These are phyloP conservation scores for Phyllachora maydis DNA, from an alignment of 2,329 filamentous ascomycete species.

Conservation along the genomic window DNA sequence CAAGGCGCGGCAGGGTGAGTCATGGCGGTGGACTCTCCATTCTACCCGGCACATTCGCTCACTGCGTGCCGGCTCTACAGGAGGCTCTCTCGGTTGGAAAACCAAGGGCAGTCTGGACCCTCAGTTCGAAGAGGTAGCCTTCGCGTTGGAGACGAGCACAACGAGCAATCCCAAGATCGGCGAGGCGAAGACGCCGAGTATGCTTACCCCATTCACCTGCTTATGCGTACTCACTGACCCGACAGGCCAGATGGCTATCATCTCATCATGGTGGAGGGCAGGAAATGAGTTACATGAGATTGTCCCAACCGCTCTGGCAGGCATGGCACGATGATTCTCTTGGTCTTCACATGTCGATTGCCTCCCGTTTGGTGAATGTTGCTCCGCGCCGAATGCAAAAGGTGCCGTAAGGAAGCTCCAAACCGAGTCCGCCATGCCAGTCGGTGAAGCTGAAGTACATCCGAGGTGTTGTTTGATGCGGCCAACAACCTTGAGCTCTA, in stretches of 20 bases:
- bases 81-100: constrained; percentile 56
- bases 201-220: no score
- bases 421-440: constrained; percentile 18
- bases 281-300: no score
- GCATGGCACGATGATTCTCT: no score
- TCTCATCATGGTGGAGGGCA: constrained; percentile 53
- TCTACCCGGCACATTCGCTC: no score
- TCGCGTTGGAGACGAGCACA: constrained; percentile 44
- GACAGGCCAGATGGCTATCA: constrained; percentile 39
- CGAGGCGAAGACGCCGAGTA: constrained; percentile 54
- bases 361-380: no score
- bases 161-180: constrained; percentile 42
- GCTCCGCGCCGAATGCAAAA: constrained; percentile 7
- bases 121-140: constrained; percentile 55
- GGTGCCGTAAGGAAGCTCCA: constrained; percentile 3
- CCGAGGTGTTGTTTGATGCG: constrained; percentile 13
- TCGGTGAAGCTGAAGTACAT: constrained; percentile 25
- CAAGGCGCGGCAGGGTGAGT: constrained; percentile 46
- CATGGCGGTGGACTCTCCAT: no score
- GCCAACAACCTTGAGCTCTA: constrained; percentile 16
- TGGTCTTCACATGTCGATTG: no score
- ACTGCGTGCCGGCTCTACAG: no score
- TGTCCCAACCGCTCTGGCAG: no score
- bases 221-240: no score
- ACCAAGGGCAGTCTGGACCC: constrained; percentile 43